Base-by-base conservation (phyloP, 2,329 filamentous ascomycete species). In the Botrytis cinerea region DNA sequence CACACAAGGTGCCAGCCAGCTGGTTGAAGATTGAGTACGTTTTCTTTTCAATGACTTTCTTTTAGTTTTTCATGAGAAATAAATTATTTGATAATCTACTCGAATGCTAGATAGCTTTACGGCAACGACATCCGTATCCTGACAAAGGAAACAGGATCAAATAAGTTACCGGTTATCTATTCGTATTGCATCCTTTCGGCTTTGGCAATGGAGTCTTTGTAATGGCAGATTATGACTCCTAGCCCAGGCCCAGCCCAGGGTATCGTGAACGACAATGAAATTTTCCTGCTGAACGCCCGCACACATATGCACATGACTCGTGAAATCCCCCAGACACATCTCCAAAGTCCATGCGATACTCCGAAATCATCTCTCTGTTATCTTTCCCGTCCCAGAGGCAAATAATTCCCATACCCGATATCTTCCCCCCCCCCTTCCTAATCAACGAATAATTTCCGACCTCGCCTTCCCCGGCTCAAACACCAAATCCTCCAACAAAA, bases 11-110 rank as follows among this genome's bases (percentile, higher is more conserved):
- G 7, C 7, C 8, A 38, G 7, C 7, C 8, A 38, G 38, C 7
- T 1, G 8, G 8, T 1, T 38, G 7, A 38, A 7, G 8, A 8
- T 38, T 8, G 7, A 38, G 7, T 1, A 38, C 7, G 38, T 8
- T 51, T n/a, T 51, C 0, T n/a, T 16, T 16, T 0, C n/a, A 0
- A 51, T 2, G 48, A 25, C 2, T 7, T 22, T n/a, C 2, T 28
- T 2, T 28, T 28, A 28, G 1, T 14, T 51, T 51, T 14, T 10
- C 16, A 51, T 28, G 2, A 8, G 5, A 1, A 16, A n/a, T 0
- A 7, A 54, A 7, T n/a, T 1, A 14, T 7, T n/a, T 16, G n/a
- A 28, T 2, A 8, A 8, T 4, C 25, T 16, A 5, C 25, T n/a
- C 10, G 5, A 54, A 28, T 25, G 4, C 48, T 54, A 16, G 0